Base-by-base conservation (phyloP, 1,139 yeast species). In the Kodamaea derodonti region DNA sequence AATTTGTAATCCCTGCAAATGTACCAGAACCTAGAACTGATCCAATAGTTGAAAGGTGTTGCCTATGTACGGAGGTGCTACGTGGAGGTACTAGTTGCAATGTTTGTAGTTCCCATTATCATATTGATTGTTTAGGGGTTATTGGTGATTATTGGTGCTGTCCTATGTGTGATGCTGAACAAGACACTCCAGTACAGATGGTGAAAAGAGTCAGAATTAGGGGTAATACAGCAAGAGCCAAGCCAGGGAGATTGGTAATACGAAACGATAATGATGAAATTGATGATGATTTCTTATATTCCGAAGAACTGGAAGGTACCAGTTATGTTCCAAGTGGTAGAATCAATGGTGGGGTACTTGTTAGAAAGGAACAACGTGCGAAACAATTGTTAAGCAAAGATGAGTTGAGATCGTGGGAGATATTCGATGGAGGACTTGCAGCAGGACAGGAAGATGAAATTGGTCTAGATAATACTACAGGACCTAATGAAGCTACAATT, bases 151-250 rank as follows among this genome's bases (percentile, higher is more conserved):
- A 22, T 8, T 69, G 75, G 75, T 58, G 52, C 40, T 69, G 75
- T 46, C 73, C 74, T 14, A 58, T 69, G 30, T 69, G 75, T 46
- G 75, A 69, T 35, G 48, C 43, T 33, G 51, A 49, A 22, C 72
- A 67, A 40, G 70, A 64, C 29, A 37, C 53, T 5, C 30, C 30
- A 16, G 6, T 6, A 7, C 20, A 11, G 8, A 14, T 9, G 5
- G 12, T 14, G 9, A 7, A 17, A 14, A 16, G 29, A 5, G 25
- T 3, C 16, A 28, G 18, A 13, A 4, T 20, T 31, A 11, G 17
- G 32, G n/a, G 13, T 26, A 32, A 4, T 18, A 28, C 25, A 29
- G 45, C 24, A 43, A 45, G 3, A 24, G 26, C 26, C 7, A 11
- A 10, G 6, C 26, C 26, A 7, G 28, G 28, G 8, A 54, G 59